phyloP scores from a whole-genome alignment of 179 eudicot genomes.

The Silene coronaria region DNA sequence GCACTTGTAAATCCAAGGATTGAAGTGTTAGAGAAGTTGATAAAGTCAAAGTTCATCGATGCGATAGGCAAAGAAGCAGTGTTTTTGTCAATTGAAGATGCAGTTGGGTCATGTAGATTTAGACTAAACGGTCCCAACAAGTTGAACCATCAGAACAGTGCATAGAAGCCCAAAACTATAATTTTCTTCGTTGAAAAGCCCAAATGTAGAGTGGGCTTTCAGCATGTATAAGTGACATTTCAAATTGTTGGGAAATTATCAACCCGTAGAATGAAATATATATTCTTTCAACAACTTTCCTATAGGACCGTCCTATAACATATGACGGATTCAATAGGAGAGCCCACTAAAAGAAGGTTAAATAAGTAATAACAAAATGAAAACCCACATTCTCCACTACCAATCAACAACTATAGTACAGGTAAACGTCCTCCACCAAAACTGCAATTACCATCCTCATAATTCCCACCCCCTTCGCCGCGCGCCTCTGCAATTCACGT shows the following conservation, averaged over 20 bases:
- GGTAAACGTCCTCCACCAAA: no score
- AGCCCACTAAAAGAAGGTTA: no score
- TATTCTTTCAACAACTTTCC: no score
- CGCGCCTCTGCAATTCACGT: no score
- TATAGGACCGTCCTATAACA: no score
- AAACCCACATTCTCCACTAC: no score
- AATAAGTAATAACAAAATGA: no score
- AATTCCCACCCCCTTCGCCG: no score
- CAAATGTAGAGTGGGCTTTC: neutral
- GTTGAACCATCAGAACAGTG: neutral
- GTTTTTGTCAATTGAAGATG: constrained; percentile 61
- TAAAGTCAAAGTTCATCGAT: constrained; percentile 48
- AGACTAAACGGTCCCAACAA: constrained; percentile 28
- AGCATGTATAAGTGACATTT: neutral
- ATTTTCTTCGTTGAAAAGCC: neutral
- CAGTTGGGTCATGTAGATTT: constrained; percentile 47
- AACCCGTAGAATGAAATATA: neutral
- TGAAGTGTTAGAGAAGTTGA: constrained; percentile 75
- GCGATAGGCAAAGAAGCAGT: constrained; percentile 56
- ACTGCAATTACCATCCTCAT: no score
- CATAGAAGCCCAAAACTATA: neutral
- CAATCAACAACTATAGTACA: no score
- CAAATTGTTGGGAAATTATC: neutral
- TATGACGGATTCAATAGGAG: no score
- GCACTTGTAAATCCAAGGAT: constrained; percentile 65